These are phyloP conservation scores for Pyrenula massariospora DNA, from an alignment of 495 filamentous ascomycete species.

Conservation along the genomic window DNA sequence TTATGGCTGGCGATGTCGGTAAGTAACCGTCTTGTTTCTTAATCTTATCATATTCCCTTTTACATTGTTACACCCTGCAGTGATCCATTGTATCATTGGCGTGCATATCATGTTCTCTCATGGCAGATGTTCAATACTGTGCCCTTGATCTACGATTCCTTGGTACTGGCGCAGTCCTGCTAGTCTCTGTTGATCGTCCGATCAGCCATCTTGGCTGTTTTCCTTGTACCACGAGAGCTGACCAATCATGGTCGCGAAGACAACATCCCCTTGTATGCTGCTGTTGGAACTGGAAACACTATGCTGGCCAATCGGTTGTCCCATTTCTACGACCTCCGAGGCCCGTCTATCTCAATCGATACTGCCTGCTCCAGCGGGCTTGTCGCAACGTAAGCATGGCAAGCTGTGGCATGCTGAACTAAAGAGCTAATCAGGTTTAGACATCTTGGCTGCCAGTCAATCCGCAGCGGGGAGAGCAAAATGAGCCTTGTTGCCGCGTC, in stretches of 20 bases:
- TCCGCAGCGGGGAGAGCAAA: conserved; percentile 11
- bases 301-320: conserved; percentile 35
- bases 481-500: conserved; percentile 37
- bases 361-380: conserved; percentile 37
- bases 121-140: too few relatives aligned
- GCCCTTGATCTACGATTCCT: too few relatives aligned
- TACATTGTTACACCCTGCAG: too few relatives aligned
- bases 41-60: too few relatives aligned
- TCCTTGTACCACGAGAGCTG: conserved; percentile 1
- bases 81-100: too few relatives aligned
- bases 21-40: too few relatives aligned
- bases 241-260: not conserved
- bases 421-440: conserved; percentile 1
- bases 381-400: conserved; percentile 12
- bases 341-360: conserved; percentile 34
- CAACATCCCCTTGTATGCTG: conserved; percentile 12
- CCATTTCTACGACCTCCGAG: conserved; percentile 35
- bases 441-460: conserved; percentile 14
- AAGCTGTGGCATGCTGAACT: too few relatives aligned
- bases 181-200: too few relatives aligned
- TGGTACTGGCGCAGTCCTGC: too few relatives aligned
- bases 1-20: not conserved
- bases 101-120: too few relatives aligned
- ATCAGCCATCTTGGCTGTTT: too few relatives aligned
- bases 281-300: conserved; percentile 22